Evolutionary conservation across 1,139 yeast genomes (phyloP), one percentile per base, ranked within the genome.

Genomic region (Suhomyces bolitotheri): DNA sequence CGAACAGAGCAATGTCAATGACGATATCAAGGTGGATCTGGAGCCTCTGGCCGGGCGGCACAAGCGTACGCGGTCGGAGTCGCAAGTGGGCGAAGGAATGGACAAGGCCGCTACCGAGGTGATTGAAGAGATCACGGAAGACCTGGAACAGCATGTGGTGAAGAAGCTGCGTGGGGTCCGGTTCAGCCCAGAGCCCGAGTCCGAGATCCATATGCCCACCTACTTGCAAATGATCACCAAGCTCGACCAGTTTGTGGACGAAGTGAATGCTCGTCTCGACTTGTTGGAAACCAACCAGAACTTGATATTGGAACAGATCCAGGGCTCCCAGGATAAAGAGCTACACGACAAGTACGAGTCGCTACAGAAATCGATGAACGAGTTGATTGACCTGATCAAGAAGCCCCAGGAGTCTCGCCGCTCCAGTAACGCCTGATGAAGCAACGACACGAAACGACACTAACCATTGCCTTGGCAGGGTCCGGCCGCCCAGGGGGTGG

Each of bases 1-100:
- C 21, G 72, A 64, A 39, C 42, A 41, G 41, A 31, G 25, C n/a
- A n/a, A 6, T 9, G 7, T 11, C 4, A 13, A 22, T 7, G 31
- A 21, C 4, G 22, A 23, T 1, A 20, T 7, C 2, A 15, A 22
- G 4, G 10, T 17, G 7, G n/a, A 14, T 9, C 22, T 10, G 7
- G 12, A 22, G 4, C 5, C 20, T 4, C 22, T 9, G 4, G 11
- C 10, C 9, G 12, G 5, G 14, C 29, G 29, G 10, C 22, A 17
- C 14, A 31, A 31, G 16, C 15, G 34, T 8, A 16, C 28, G 4
- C 14, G 34, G 10, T 28, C 25, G 11, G 30, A 31, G 8, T 13
- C 30, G 4, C 30, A 31, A 30, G 41, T 35, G 22, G 40, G 31
- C 23, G 32, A 12, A 15, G 27, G 23, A 15, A 12, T 25, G 16